Evolutionary conservation across 306 rosid genomes (phyloP), one percentile per base, ranked within the genome.

Genomic region (Begonia fuchsioides): DNA sequence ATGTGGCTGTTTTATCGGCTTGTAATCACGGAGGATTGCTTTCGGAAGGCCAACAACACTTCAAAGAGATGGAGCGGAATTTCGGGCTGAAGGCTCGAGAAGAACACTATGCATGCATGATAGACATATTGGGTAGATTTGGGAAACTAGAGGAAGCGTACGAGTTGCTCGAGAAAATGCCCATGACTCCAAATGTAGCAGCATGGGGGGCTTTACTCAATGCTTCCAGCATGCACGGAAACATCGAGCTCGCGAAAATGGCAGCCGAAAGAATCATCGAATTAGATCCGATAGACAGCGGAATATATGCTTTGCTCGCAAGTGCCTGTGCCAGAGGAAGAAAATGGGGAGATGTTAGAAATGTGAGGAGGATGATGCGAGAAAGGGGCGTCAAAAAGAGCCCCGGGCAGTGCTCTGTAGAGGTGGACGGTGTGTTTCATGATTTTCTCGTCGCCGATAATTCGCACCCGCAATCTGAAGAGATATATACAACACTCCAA

Each of bases 121-220:
- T 85, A 43, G 93, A 85, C 69, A 62, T 85, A 38, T 61, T 81
- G 4, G 83, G 93, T 38, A 68, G 87, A 71, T 57, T 52, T 32
- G 95, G 95, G n/a, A n/a, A n/a, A n/a, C n/a, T n/a, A n/a, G n/a
- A n/a, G n/a, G n/a, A n/a, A n/a, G n/a, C n/a, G n/a, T n/a, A n/a
- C n/a, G n/a, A n/a, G n/a, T n/a, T n/a, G n/a, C n/a, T n/a, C n/a
- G n/a, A n/a, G n/a, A n/a, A 40, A 49, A 76, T 85, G 95, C 87
- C 87, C 6, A 78, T 81, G 71, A 61, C 66, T 65, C 72, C 95
- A 13, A 60, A 73, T 47, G 82, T 63, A 58, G 84, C 85, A 52
- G 76, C 87, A 43, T 81, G 95, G 87, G 95, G 95, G 10, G 85
- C 93, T 57, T 75, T 85, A 65, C 75, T 85, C n/a, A n/a, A 62